phyloP scores from a whole-genome alignment of 495 filamentous ascomycete genomes.

The Diplogelasinospora grovesii region DNA sequence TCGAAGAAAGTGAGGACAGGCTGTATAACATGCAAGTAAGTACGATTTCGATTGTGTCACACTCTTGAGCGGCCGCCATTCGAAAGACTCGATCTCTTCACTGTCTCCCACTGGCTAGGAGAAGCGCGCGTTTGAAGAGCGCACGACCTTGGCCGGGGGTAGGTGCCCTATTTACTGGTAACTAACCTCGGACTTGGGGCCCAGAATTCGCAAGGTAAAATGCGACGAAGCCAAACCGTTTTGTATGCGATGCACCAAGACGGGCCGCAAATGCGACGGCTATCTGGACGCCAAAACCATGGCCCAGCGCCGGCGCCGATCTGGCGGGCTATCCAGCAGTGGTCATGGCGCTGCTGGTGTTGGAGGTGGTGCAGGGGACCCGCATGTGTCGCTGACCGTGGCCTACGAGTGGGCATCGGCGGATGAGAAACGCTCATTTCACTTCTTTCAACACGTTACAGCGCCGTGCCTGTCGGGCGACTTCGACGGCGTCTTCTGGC shows the following conservation, averaged over 20 bases:
- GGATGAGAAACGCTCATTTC: constrained; percentile 38
- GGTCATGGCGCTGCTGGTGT: no score
- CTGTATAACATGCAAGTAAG: constrained; percentile 34
- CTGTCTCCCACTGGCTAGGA: no score
- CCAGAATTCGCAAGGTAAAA: constrained; percentile 36
- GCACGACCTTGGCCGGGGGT: no score
- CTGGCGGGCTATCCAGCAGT: constrained; percentile 5
- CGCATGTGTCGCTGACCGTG: constrained; percentile 11
- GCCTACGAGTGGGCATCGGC: constrained; percentile 26
- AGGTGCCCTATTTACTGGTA: no score
- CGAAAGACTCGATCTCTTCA: background rate
- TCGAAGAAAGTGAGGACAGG: constrained; percentile 31
- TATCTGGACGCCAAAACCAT: constrained; percentile 28
- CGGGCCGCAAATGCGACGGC: constrained; percentile 39
- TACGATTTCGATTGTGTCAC: constrained; percentile 4
- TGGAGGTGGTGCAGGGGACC: constrained; percentile 3
- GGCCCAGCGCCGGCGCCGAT: constrained; percentile 23
- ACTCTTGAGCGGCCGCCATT: no score
- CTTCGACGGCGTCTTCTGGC: constrained; percentile 51
- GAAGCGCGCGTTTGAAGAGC: no score
- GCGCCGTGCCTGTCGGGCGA: constrained; percentile 43
- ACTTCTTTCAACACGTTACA: constrained; percentile 46
- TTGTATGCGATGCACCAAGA: constrained; percentile 39
- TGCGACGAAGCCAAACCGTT: constrained; percentile 39
- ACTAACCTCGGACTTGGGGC: constrained; percentile 11